A percentile compares a stretch with the other conserved stretches of the same genome.
These are phyloP conservation scores for Trichopus zeylanicus DNA, from an alignment of 116 monocot species.

Conservation along the genomic window DNA sequence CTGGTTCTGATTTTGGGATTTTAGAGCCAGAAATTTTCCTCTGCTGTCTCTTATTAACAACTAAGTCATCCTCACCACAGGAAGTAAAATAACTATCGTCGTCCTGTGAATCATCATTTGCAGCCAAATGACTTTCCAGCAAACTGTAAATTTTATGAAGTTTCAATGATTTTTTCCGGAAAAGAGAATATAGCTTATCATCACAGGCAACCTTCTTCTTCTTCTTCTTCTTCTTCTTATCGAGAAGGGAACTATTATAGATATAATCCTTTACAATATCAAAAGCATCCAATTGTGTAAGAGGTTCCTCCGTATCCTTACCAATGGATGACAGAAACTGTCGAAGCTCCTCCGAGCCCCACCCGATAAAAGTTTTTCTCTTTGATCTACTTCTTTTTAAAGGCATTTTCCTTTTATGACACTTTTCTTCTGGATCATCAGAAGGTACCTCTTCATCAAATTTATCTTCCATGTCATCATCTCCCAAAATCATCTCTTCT, in stretches of 20 bases:
- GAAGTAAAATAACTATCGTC: conserved; percentile 27
- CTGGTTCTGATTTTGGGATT: conserved; percentile 2
- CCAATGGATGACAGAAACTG: conserved; percentile 59
- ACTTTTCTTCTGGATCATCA: conserved; percentile 9
- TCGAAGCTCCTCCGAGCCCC: conserved; percentile 67
- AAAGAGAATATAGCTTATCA: conserved; percentile 42
- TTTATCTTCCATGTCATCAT: conserved; percentile 21
- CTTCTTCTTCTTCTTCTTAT: too few species aligned
- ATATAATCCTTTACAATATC: conserved; percentile 62
- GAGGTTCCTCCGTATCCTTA: conserved; percentile 33
- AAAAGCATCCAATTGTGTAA: conserved; percentile 42
- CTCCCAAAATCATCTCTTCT: conserved; percentile 20
- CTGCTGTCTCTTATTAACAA: conserved; percentile 16
- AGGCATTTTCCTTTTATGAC: conserved; percentile 4
- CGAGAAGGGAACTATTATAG: conserved; percentile 46
- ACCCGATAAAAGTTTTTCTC: conserved; percentile 40
- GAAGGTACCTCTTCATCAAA: conserved; percentile 14
- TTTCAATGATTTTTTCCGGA: conserved; percentile 58
- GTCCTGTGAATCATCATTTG: conserved; percentile 25
- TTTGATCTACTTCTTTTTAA: conserved; percentile 34
- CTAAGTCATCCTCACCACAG: conserved; percentile 29
- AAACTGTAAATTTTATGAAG: conserved; percentile 37
- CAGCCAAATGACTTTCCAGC: conserved; percentile 57
- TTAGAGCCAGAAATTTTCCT: conserved; percentile 10
- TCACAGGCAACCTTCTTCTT: conserved; percentile 63